Percentiles rank a stretch among this genome's conserved stretches.
These are phyloP conservation scores for Colletotrichum abscissum DNA, from an alignment of 2,329 filamentous ascomycete genomes.

Conservation along the genomic window DNA sequence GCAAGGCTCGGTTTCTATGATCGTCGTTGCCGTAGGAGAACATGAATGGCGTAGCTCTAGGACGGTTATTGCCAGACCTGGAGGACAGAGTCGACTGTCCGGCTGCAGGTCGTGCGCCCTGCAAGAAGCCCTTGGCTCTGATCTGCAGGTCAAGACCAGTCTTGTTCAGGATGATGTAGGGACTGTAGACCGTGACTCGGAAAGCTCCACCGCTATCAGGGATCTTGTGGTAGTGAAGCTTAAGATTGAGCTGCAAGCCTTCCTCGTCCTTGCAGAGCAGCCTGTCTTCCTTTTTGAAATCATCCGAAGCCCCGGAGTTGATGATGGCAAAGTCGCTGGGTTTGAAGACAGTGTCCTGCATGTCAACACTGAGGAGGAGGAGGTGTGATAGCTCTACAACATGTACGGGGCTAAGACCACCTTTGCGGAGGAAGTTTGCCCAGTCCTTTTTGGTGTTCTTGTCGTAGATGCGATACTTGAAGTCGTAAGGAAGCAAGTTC, in stretches of 20 bases:
- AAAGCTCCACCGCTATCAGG: conserved; percentile 95
- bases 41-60: conserved; percentile 92
- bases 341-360: conserved; percentile 96
- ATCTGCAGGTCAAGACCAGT: conserved; percentile 91
- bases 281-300: conserved; percentile 86
- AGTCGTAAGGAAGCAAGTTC: conserved; percentile 95
- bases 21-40: conserved; percentile 93
- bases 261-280: conserved; percentile 87
- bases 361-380: conserved; percentile 90
- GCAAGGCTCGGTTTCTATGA: conserved; percentile 86
- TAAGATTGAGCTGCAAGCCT: conserved; percentile 81
- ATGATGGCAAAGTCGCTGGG: conserved; percentile 97
- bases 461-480: conserved; percentile 99
- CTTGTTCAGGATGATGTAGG: conserved; percentile 95
- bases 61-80: conserved; percentile 63
- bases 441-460: conserved; percentile 99
- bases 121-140: conserved; percentile 88
- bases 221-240: conserved; percentile 89
- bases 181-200: conserved; percentile 93
- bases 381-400: conserved; percentile 96
- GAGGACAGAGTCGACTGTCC: conserved; percentile 74
- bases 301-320: conserved; percentile 87
- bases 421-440: conserved; percentile 97
- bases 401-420: conserved; percentile 95
- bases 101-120: conserved; percentile 84